Evolutionary conservation across 129 eudicot genomes (phyloP).

Genomic region (Scalesia atractyloides): DNA sequence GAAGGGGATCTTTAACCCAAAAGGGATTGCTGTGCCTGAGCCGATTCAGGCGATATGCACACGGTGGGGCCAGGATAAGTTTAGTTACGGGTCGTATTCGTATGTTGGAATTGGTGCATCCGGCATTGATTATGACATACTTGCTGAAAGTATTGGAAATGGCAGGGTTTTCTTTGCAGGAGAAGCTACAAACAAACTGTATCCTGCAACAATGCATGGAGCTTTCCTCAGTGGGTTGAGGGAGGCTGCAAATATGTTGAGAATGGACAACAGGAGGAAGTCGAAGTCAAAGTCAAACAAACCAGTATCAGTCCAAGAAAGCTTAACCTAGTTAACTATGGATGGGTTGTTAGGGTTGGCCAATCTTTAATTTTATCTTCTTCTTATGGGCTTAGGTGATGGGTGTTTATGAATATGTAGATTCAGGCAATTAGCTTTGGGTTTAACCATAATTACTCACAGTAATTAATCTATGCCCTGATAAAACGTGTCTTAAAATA

Average conservation of each 20-base stretch:
- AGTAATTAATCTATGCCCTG: too few relatives aligned
- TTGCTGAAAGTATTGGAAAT: conserved; percentile 79
- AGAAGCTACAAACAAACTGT: conserved; percentile 91
- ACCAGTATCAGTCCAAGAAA: conserved; percentile 31
- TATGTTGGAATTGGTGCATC: conserved; percentile 94
- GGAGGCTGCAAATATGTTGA: conserved; percentile 89
- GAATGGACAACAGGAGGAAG: conserved; percentile 57
- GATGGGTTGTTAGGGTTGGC: conserved; percentile 32
- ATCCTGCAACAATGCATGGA: conserved; percentile 99
- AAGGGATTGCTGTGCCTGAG: conserved; percentile 93
- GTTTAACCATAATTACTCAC: too few relatives aligned
- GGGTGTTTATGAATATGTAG: background rate
- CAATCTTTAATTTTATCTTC: conserved; percentile 44
- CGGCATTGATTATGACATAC: conserved; percentile 93
- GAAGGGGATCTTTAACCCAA: conserved; percentile 86
- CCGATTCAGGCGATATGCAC: conserved; percentile 94
- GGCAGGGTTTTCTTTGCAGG: conserved; percentile 94
- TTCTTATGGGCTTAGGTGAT: conserved; percentile 18
- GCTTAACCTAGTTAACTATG: conserved; percentile 28
- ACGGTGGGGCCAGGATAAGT: conserved; percentile 97
- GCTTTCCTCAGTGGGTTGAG: conserved; percentile 99
- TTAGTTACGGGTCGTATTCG: conserved; percentile 82
- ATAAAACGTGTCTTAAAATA: too few relatives aligned
- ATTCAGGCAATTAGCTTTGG: background rate
- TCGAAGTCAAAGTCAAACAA: conserved; percentile 15